A percentile compares a stretch with the other conserved stretches of the same genome.
Evolutionary conservation across 306 rosid species (phyloP).

Genomic region (Carpinus fangiana): DNA sequence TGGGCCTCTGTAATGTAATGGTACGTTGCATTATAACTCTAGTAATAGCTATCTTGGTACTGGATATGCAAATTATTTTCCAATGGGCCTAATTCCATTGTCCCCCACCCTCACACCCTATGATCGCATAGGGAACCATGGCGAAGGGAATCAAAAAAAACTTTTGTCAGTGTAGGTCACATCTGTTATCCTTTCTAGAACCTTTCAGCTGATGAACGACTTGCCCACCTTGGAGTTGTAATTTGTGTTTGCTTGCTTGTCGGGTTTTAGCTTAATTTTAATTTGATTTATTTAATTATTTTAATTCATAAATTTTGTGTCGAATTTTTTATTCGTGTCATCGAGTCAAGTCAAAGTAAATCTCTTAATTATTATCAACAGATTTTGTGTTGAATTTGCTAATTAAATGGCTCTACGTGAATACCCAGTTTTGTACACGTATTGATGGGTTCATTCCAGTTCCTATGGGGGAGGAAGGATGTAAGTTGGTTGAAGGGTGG

Average conservation of each 20-base stretch:
- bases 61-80: not conserved
- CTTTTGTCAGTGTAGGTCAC: not conserved
- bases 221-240: not conserved
- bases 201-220: not conserved
- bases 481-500: not conserved
- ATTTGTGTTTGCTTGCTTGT: no score
- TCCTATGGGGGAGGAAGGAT: no score
- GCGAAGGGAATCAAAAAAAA: not conserved
- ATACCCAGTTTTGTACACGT: no score
- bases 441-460: no score
- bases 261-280: no score
- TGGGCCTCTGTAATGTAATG: constrained; percentile 11
- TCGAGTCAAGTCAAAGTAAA: no score
- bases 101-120: not conserved
- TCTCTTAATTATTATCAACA: no score
- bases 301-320: no score
- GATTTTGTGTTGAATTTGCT: no score
- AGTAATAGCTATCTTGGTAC: constrained; percentile 16
- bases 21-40: constrained; percentile 6
- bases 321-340: no score
- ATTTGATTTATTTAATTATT: no score
- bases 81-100: not conserved
- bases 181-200: not conserved
- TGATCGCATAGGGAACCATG: not conserved
- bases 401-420: no score